A percentile compares a stretch with the other conserved stretches of the same genome.
These are phyloP conservation scores for Aspergillus sp. DNA, from an alignment of 2,329 filamentous ascomycete species.

Conservation along the genomic window DNA sequence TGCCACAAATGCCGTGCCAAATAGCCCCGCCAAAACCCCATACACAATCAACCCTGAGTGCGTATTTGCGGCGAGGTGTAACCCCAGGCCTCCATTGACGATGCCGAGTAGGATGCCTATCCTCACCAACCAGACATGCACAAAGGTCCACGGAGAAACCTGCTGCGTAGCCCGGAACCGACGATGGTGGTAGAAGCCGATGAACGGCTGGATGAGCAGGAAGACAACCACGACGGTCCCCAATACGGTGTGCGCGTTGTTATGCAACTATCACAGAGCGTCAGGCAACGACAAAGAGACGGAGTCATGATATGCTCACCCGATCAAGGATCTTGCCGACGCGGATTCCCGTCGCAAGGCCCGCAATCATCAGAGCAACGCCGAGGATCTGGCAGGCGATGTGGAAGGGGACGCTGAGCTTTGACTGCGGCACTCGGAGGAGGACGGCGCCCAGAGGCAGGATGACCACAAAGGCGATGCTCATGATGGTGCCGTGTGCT, in stretches of 20 bases:
- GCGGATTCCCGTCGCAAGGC: constrained; percentile 27
- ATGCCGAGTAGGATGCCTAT: constrained; percentile 48
- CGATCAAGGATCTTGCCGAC: constrained; percentile 23
- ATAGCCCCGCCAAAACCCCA: constrained; percentile 9
- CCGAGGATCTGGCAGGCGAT: constrained; percentile 24
- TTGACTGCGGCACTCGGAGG: constrained; percentile 20
- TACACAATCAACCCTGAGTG: constrained; percentile 12
- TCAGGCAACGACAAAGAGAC: background rate
- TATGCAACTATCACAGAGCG: constrained; percentile 10
- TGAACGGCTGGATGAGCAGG: constrained; percentile 29
- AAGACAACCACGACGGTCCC: constrained; percentile 27
- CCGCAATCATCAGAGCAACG: constrained; percentile 27
- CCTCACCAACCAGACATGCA: constrained; percentile 46
- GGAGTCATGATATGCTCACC: constrained; percentile 10
- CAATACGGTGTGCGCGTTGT: constrained; percentile 28
- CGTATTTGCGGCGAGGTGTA: constrained; percentile 42
- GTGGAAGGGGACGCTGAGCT: constrained; percentile 21
- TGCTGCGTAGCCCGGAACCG: constrained; percentile 20
- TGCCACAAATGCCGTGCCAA: constrained; percentile 4
- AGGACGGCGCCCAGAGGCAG: constrained; percentile 25
- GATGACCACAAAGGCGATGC: constrained; percentile 26
- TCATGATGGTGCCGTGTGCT: constrained; percentile 26
- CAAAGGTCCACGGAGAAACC: constrained; percentile 8
- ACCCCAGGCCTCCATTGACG: constrained; percentile 52
- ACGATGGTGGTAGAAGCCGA: constrained; percentile 27